Percentiles rank a stretch among this genome's conserved stretches.
Conservation (phyloP, 164 flowering plant genomes). For the Sextonia rubra region DNA sequence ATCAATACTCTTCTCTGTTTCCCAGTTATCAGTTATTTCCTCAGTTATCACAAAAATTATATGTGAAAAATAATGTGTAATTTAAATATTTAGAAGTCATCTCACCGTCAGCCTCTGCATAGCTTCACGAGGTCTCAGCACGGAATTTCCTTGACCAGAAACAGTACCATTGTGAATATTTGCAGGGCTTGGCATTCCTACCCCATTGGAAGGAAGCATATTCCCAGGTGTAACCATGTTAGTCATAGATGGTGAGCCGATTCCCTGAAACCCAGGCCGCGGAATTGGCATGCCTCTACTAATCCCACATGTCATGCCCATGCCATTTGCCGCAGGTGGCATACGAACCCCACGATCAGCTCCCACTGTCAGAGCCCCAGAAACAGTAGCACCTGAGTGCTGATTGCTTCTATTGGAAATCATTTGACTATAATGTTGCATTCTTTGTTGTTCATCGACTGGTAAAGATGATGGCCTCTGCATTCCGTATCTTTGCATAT, state of each 20-base stretch:
- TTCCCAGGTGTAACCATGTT: constrained; percentile 49
- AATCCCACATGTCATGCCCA: constrained; percentile 56
- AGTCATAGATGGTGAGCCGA: constrained; percentile 54
- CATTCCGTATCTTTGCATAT: constrained; percentile 50
- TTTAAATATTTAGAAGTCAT: not conserved
- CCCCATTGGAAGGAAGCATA: constrained; percentile 56
- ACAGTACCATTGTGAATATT: constrained; percentile 59
- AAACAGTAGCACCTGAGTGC: constrained; percentile 46
- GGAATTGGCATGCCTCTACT: constrained; percentile 67
- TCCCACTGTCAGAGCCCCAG: constrained; percentile 46
- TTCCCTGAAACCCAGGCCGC: constrained; percentile 78
- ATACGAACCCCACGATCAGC: constrained; percentile 60
- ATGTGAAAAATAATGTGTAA: too few relatives aligned
- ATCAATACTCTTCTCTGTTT: too few relatives aligned
- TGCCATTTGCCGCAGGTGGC: constrained; percentile 62
- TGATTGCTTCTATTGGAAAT: constrained; percentile 55
- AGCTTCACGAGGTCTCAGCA: constrained; percentile 72
- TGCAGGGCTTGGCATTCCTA: constrained; percentile 56
- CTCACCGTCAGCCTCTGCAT: constrained; percentile 74
- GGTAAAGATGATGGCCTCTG: constrained; percentile 54
- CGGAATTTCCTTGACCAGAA: constrained; percentile 67
- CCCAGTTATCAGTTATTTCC: too few relatives aligned
- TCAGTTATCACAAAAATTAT: too few relatives aligned
- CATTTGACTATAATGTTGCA: constrained; percentile 68
- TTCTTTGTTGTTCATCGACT: constrained; percentile 75